Percentiles rank a stretch among this genome's conserved stretches.
Conservation (phyloP, 805 yeast genomes). For the Candida silvicultrix region DNA sequence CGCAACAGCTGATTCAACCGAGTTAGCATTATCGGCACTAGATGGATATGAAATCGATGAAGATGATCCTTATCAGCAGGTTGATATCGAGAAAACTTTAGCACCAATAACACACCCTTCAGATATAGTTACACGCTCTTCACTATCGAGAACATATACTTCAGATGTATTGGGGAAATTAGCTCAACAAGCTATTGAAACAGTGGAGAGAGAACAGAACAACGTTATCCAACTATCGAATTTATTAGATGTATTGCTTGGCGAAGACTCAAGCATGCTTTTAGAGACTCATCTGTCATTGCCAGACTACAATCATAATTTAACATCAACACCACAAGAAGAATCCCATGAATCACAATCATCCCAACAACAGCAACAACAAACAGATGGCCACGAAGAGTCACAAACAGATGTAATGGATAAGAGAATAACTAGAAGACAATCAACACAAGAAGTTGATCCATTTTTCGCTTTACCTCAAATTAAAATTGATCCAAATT, state of each 20-base stretch:
- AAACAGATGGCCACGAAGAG: slow-evolving; percentile 4
- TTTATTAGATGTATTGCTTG: slow-evolving; percentile 72
- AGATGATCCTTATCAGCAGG: slow-evolving; percentile 39
- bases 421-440: slow-evolving; percentile 24
- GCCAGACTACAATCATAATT: slow-evolving; percentile 64
- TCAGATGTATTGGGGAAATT: slow-evolving; percentile 49
- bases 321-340: slow-evolving; percentile 16
- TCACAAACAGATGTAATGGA: slow-evolving; percentile 13
- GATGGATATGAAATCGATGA: slow-evolving; percentile 28
- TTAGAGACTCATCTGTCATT: slow-evolving; percentile 60
- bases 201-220: slow-evolving; percentile 76
- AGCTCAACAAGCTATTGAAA: slow-evolving; percentile 67
- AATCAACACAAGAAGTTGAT: slow-evolving; percentile 33
- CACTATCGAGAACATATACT: slow-evolving; percentile 61
- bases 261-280: slow-evolving; percentile 74
- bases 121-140: slow-evolving; percentile 67
- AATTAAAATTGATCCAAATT: slow-evolving; percentile 34
- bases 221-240: slow-evolving; percentile 66
- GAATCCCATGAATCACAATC: slow-evolving; percentile 8
- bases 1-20: not conserved
- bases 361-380: slow-evolving; percentile 15
- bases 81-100: slow-evolving; percentile 53
- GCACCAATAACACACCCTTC: slow-evolving; percentile 78
- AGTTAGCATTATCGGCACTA: not conserved
- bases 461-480: slow-evolving; percentile 65